Base-by-base conservation (phyloP, 1,284 basidiomycete species). In the Tilletia indica region DNA sequence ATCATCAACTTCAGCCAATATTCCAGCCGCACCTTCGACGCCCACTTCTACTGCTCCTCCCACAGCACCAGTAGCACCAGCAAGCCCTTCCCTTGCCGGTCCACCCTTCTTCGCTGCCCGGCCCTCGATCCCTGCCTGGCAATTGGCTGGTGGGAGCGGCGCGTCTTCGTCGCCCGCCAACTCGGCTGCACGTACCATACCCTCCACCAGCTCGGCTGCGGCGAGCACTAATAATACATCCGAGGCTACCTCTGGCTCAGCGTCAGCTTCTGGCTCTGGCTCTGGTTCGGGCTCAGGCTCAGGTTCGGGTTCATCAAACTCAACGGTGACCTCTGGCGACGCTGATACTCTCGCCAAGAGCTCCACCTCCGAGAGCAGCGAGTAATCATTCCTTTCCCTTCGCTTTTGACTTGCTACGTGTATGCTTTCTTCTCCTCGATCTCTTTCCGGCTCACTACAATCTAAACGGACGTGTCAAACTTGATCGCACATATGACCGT, bases 71-170 rank as follows among this genome's bases (percentile, higher is more conserved):
- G 19, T 31, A 21, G 31, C 47, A 14, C 39, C 76, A 51, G 76
- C 74, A 3, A 72, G 76, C n/a, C 70, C 77, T 8, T 74, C 77
- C 45, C 73, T 73, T 2, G 73, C 74, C 11, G 77, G 75, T 34
- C 70, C 71, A 39, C 77, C 77, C n/a, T 75, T 78, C 19, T 76
- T 76, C 31, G 67, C 51, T 19, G 45, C 76, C 21, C 78, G 79
- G 70, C 82, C 82, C 11, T 70, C 72, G 5, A 82, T 84, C 21
- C 82, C 82, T 3, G 80, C 80, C 0, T 84, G 82, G 82, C 82
- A 84, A 72, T 73, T 84, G 2, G 81, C 80, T 0, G 78, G 77
- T 14, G 72, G 66, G 19, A 38, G 38, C 36, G 31, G 47, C 11
- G n/a, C 69, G n/a, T 12, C 34, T 19, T 6, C 56, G 16, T n/a